These are phyloP conservation scores for Cadophora gregata DNA, from an alignment of 2,329 filamentous ascomycete genomes.

Conservation along the genomic window DNA sequence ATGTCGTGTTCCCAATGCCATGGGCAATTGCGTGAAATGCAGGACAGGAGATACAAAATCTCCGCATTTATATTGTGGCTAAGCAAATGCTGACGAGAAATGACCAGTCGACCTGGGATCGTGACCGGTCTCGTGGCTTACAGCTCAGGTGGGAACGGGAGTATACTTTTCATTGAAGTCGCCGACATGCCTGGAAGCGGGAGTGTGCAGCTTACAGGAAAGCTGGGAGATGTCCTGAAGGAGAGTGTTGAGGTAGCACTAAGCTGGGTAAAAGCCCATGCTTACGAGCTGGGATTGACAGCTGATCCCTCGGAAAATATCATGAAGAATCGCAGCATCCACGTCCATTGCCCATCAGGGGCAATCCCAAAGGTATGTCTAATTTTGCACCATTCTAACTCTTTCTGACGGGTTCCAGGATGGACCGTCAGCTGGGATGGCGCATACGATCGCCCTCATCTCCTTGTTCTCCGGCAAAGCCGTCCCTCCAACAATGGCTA, in stretches of 20 bases:
- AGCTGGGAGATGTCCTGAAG: conserved; percentile 94
- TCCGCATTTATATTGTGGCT: conserved; percentile 23
- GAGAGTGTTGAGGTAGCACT: conserved; percentile 96
- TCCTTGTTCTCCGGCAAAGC: conserved; percentile 85
- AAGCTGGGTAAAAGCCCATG: conserved; percentile 96
- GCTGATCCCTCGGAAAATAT: conserved; percentile 84
- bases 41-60: conserved; percentile 30
- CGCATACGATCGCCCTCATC: conserved; percentile 92
- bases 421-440: conserved; percentile 84
- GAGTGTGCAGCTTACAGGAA: conserved; percentile 92
- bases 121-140: conserved; percentile 97
- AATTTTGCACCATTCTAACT: not conserved
- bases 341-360: conserved; percentile 94
- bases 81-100: conserved; percentile 33
- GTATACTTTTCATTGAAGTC: conserved; percentile 97
- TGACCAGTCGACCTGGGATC: conserved; percentile 75
- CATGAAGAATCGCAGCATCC: conserved; percentile 92
- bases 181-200: conserved; percentile 96
- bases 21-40: conserved; percentile 21
- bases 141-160: conserved; percentile 88
- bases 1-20: conserved; percentile 19
- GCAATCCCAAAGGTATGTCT: conserved; percentile 93
- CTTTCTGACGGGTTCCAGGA: conserved; percentile 60
- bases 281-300: conserved; percentile 86
- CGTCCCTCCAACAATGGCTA: conserved; percentile 90